Conservation (phyloP, 2,329 filamentous ascomycete genomes). For the Elsinoe arachidis region DNA sequence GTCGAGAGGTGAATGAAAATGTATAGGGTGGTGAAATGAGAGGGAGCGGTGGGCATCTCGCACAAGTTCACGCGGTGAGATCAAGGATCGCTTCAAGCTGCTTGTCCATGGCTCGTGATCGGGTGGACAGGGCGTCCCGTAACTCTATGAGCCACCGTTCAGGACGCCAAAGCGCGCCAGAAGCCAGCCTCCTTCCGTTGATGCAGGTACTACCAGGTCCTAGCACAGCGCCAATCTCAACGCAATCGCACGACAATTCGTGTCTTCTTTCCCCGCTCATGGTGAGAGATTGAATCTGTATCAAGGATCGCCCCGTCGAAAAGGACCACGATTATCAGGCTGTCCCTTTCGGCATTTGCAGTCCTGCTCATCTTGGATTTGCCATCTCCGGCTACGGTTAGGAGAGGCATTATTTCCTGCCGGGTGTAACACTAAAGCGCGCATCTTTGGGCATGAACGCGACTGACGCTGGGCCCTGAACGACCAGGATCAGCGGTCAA, state of each 20-base stretch:
- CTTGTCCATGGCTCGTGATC: constrained; percentile 8
- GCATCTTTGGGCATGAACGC: constrained; percentile 9
- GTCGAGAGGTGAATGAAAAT: not conserved
- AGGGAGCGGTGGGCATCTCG: constrained; percentile 1
- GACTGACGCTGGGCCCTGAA: not conserved
- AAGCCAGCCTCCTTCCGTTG: constrained; percentile 9
- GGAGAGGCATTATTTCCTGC: not conserved
- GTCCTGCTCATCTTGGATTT: not conserved
- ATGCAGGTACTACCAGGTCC: constrained; percentile 12
- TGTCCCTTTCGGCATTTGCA: constrained; percentile 3
- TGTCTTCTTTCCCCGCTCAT: not conserved
- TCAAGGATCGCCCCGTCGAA: constrained; percentile 8
- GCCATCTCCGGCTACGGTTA: not conserved
- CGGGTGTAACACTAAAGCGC: not conserved
- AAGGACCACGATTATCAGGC: constrained; percentile 1
- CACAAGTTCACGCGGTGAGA: not conserved
- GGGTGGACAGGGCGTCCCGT: constrained; percentile 9
- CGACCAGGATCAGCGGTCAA: not conserved
- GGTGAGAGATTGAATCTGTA: constrained; percentile 9
- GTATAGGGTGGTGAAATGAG: not conserved
- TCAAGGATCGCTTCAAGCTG: constrained; percentile 11
- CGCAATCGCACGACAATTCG: constrained; percentile 9
- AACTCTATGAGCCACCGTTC: constrained; percentile 8
- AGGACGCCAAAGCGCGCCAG: not conserved
- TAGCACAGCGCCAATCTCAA: constrained; percentile 9